These are phyloP conservation scores for sunflower (Helianthus annuus) DNA, from an alignment of 129 eudicot species.

Conservation along the genomic window HanXRQr2.0-SUNRISE NC_035436.2:183883915-183884414, in stretches of 20 bases:
- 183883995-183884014: slow-evolving; percentile 19
- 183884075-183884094: slow-evolving; percentile 24
- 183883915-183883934: slow-evolving; percentile 17
- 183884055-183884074: slow-evolving; percentile 19
- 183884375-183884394: slow-evolving; percentile 25
- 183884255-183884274: slow-evolving; percentile 33
- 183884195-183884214: slow-evolving; percentile 38
- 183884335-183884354: slow-evolving; percentile 34
- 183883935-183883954: slow-evolving; percentile 6
- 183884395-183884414: slow-evolving; percentile 24
- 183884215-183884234: slow-evolving; percentile 25
- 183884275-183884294: slow-evolving; percentile 19
- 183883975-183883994: slow-evolving; percentile 24
- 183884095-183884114: slow-evolving; percentile 19
- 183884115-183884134: slow-evolving; percentile 36
- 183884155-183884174: background rate
- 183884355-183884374: slow-evolving; percentile 29
- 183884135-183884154: slow-evolving; percentile 21
- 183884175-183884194: slow-evolving; percentile 41
- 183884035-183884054: slow-evolving; percentile 36
- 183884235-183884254: slow-evolving; percentile 13
- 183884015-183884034: slow-evolving; percentile 22
- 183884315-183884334: slow-evolving; percentile 22
- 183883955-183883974: slow-evolving; percentile 31
- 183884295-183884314: background rate